These are phyloP conservation scores for Leishmania turanica DNA, from an alignment of 208 protist genomes.

Conservation along the genomic window DNA sequence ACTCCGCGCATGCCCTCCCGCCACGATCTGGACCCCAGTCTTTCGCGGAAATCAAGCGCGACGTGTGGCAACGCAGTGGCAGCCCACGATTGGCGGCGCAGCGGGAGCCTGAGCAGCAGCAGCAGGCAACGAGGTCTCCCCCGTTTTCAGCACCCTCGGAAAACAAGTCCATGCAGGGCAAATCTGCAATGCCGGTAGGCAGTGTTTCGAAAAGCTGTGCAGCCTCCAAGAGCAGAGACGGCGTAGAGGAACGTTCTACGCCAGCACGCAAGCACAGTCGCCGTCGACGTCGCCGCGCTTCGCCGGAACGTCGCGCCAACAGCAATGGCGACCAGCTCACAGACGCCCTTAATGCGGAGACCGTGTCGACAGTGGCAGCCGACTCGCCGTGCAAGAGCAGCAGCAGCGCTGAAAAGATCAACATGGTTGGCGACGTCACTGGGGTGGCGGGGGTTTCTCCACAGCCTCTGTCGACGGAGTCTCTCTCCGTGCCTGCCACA, in stretches of 20 bases:
- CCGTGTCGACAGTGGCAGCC: neutral
- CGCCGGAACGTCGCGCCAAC: neutral
- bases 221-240: neutral
- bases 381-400: neutral
- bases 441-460: neutral
- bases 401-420: neutral
- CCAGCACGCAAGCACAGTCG: neutral
- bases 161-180: neutral
- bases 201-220: neutral
- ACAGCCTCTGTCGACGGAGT: neutral
- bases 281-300: neutral
- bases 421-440: neutral
- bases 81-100: neutral
- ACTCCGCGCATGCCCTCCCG: neutral
- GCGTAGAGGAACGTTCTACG: neutral
- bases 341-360: neutral
- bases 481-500: neutral
- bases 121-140: neutral
- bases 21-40: neutral
- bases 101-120: neutral
- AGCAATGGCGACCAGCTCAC: neutral
- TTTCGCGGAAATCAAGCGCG: neutral
- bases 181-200: neutral
- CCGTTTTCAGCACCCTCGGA: neutral
- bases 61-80: neutral